Conservation (phyloP, 257 asterid species). For the Sherardia arvensis region DNA sequence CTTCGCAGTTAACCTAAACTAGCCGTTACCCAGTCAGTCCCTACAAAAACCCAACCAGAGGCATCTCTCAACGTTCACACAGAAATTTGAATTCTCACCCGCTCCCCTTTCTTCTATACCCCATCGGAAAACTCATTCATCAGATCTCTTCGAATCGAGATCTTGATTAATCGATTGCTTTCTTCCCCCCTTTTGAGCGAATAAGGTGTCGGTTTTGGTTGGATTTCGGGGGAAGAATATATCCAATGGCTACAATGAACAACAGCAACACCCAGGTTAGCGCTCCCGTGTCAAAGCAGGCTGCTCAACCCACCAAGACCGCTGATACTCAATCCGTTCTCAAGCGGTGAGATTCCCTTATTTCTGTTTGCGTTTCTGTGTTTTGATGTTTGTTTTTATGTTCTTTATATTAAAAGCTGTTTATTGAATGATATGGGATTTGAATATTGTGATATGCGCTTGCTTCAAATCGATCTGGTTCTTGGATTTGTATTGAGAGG, state of each 20-base stretch:
- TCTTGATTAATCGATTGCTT: neutral
- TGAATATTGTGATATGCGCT: neutral
- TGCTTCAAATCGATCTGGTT: neutral
- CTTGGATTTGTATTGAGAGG: neutral
- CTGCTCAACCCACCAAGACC: slow-evolving; percentile 22
- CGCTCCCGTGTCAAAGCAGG: slow-evolving; percentile 19
- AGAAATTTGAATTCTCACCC: neutral
- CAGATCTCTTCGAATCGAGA: neutral
- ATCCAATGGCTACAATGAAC: slow-evolving; percentile 45
- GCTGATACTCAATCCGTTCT: slow-evolving; percentile 28
- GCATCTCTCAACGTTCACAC: neutral
- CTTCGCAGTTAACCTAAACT: neutral
- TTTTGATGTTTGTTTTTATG: neutral
- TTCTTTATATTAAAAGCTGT: neutral
- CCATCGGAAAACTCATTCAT: neutral
- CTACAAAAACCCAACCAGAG: neutral
- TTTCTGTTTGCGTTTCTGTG: neutral
- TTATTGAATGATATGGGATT: slow-evolving; percentile 1
- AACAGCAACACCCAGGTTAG: slow-evolving; percentile 36
- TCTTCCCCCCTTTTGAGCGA: neutral
- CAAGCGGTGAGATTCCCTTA: slow-evolving; percentile 18
- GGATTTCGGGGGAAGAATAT: neutral
- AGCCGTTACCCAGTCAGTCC: slow-evolving; percentile 7
- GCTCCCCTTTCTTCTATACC: neutral
- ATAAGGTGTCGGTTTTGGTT: neutral